phyloP scores from a whole-genome alignment of 805 yeast species.

The Hanseniaspora lindneri region DNA sequence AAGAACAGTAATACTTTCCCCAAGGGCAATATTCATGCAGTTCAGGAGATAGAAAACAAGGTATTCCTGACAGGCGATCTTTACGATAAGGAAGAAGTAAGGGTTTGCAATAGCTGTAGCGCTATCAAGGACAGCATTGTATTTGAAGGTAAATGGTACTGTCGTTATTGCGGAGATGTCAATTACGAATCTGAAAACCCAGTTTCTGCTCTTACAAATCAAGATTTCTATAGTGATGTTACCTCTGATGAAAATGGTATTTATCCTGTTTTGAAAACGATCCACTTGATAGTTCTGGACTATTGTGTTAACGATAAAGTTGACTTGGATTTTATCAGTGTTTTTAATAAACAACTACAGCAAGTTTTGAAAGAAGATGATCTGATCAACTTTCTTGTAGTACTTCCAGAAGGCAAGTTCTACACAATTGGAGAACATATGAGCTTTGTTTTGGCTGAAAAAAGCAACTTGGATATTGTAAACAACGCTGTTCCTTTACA shows the following conservation, averaged over 20 bases:
- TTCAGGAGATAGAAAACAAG: not conserved
- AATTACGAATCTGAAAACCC: not conserved
- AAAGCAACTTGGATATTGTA: not conserved
- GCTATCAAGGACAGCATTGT: not conserved
- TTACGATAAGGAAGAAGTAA: not conserved
- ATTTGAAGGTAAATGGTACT: constrained; percentile 7
- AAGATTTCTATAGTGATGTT: not conserved
- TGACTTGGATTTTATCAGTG: not conserved
- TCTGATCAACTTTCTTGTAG: not conserved
- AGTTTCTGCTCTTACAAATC: not conserved
- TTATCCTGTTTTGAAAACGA: not conserved
- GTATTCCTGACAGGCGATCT: not conserved
- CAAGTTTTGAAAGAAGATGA: not conserved
- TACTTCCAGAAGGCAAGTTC: constrained; percentile 1
- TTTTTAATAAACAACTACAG: not conserved
- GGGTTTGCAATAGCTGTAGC: not conserved
- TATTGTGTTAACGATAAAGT: constrained; percentile 5
- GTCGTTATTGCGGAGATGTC: constrained; percentile 13
- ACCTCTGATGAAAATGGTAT: not conserved
- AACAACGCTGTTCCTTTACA: not conserved
- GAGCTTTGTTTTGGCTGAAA: not conserved
- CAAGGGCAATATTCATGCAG: constrained; percentile 10
- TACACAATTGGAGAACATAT: no score
- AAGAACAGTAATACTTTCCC: constrained; percentile 8
- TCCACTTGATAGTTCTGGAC: constrained; percentile 5